These are phyloP conservation scores for Puccinia polysora DNA, from an alignment of 1,284 basidiomycete genomes.

Conservation along the genomic window DNA sequence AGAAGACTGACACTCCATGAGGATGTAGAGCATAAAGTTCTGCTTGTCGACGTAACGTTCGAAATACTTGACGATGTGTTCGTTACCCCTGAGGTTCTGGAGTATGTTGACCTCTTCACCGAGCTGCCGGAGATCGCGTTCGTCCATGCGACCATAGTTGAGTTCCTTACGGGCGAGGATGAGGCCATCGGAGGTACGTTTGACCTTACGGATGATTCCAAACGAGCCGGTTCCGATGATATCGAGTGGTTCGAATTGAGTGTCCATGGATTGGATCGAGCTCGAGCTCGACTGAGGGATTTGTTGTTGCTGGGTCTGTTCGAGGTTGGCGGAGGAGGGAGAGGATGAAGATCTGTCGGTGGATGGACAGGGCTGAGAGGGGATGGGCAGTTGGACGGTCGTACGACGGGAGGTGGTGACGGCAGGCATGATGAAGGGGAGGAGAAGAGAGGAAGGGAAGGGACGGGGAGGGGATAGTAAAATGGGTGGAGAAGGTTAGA, in stretches of 20 bases:
- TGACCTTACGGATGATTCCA: slow-evolving; percentile 89
- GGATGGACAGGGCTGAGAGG: neutral
- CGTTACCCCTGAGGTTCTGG: slow-evolving; percentile 78
- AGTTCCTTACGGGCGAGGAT: slow-evolving; percentile 91
- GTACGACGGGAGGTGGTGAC: slow-evolving; percentile 16
- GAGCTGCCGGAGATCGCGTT: slow-evolving; percentile 87
- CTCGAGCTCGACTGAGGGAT: slow-evolving; percentile 2
- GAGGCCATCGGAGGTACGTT: slow-evolving; percentile 73
- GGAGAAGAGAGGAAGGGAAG: neutral
- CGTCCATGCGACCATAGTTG: slow-evolving; percentile 89
- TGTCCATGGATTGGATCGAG: slow-evolving; percentile 49
- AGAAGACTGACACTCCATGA: slow-evolving; percentile 65
- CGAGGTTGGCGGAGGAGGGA: neutral
- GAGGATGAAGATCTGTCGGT: neutral
- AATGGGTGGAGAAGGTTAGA: neutral
- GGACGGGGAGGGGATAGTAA: neutral
- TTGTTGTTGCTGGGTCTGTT: neutral
- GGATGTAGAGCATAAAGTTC: slow-evolving; percentile 82
- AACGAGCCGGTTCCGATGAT: slow-evolving; percentile 96
- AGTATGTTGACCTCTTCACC: slow-evolving; percentile 98
- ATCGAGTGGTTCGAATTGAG: slow-evolving; percentile 78
- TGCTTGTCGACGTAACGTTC: slow-evolving; percentile 86
- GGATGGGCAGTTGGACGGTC: slow-evolving; percentile 1
- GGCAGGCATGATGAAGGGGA: slow-evolving; percentile 14
- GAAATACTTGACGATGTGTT: slow-evolving; percentile 89